phyloP scores from a whole-genome alignment of 306 rosid species.

The Trichosanthes cucumerina region DNA sequence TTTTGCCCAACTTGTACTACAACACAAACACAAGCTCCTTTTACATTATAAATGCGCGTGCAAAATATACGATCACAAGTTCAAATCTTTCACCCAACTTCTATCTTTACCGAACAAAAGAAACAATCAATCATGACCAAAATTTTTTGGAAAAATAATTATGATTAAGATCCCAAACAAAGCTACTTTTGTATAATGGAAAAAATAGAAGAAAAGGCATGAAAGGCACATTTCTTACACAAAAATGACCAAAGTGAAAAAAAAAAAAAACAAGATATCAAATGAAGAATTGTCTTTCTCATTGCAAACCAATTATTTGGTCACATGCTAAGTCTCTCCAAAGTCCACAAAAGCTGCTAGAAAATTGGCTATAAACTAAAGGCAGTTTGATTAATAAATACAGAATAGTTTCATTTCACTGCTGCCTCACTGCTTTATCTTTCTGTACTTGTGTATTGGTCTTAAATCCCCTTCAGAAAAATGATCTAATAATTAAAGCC shows the following conservation, averaged over 20 bases:
- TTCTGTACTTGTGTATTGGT: neutral
- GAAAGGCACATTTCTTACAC: neutral
- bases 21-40: neutral
- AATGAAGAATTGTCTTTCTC: neutral
- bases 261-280: neutral
- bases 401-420: neutral
- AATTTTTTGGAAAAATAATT: neutral
- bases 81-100: neutral
- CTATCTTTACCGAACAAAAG: neutral
- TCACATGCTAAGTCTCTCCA: neutral
- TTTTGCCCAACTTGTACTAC: neutral
- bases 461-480: neutral
- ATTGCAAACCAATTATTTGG: neutral
- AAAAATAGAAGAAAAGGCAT: too few relatives aligned
- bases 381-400: neutral
- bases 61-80: neutral
- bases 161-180: neutral
- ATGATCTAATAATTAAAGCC: neutral
- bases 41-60: neutral
- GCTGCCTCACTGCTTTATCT: neutral
- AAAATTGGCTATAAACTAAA: neutral
- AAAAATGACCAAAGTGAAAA: neutral
- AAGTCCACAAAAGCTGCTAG: slow-evolving; percentile 7
- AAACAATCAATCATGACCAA: neutral
- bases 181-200: neutral